Evolutionary conservation across 345 rosid genomes (phyloP), one percentile per base, ranked within the genome.

Genomic region (Angophora floribunda): DNA sequence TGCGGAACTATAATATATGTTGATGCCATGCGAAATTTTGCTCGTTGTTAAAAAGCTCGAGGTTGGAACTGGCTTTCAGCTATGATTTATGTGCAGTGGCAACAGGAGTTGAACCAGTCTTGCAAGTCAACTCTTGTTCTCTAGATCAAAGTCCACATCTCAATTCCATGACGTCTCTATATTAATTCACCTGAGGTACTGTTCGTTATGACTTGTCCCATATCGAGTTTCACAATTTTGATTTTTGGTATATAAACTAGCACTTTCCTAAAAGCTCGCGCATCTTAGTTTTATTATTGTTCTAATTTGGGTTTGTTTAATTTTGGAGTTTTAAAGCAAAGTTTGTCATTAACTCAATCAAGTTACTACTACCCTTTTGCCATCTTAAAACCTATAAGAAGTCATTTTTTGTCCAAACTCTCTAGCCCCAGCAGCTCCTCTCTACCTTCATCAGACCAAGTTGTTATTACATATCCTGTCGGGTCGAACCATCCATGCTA

Each of bases 311-410:
- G 28, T 19, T 55, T 55, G 4, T 28, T 55, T 55, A 55, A 55
- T 55, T 21, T 0, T 55, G 6, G 12, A 0, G 13, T 55, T 9
- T 0, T 55, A 1, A 55, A 55, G 13, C 9, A 55, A 55, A 55
- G 28, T 22, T 55, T 55, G 2, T 1, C 0, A 0, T 55, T 22
- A 9, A 36, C 4, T 36, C 41, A 36, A 36, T 55, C 5, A 0
- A 2, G 21, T 55, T 5, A 55, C 9, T 55, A 1, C 3, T 55
- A 22, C 0, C 61, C 1, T 21, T 22, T 9, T 5, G 13, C 0
- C 28, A 55, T 55, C 61, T 0, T 55, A 55, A 0, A 55, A 11
- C 5, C 19, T 0, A 55, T 22, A 1, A 8, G 0, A 2, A 55
- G 5, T 2, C 0, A 2, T 28, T 22, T 0, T 3, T 22, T 55